phyloP scores from a whole-genome alignment of 495 filamentous ascomycete genomes.

The Cercophora samala region DNA sequence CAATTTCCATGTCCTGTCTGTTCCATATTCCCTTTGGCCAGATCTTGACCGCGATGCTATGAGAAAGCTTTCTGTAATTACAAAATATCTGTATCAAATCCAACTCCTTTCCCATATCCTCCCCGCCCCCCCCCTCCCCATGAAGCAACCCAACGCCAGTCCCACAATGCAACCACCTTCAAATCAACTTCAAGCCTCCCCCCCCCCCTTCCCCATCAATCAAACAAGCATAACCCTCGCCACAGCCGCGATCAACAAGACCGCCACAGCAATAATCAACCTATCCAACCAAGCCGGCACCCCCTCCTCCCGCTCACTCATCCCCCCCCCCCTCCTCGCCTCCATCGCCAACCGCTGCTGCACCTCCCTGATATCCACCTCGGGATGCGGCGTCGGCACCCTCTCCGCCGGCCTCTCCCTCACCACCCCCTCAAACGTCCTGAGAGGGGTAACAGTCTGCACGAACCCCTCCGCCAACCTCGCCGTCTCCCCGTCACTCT shows the following conservation, averaged over 20 bases:
- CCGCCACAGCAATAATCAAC: conserved; percentile 52
- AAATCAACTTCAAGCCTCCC: too few species aligned
- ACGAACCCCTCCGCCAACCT: conserved; percentile 51
- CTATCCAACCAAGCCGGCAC: conserved; percentile 57
- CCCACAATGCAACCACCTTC: neutral
- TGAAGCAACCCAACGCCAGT: neutral
- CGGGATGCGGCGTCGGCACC: neutral
- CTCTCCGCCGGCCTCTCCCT: neutral
- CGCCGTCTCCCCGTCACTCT: conserved; percentile 36
- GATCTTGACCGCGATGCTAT: neutral
- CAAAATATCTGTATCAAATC: neutral
- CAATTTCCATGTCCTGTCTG: neutral
- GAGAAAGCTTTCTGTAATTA: neutral
- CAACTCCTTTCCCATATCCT: neutral
- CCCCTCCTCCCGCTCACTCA: conserved; percentile 13
- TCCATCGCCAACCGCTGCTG: neutral
- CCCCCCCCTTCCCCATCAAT: neutral
- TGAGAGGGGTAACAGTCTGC: conserved; percentile 29
- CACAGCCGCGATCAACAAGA: conserved; percentile 51
- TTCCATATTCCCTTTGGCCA: neutral
- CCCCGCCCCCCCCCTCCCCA: too few species aligned
- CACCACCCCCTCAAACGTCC: too few species aligned
- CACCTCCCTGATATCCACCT: too few species aligned
- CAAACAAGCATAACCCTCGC: conserved; percentile 42
- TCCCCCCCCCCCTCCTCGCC: neutral